Evolutionary conservation across 2,329 filamentous ascomycete species (phyloP).

Genomic region (Fusarium sp.): DNA sequence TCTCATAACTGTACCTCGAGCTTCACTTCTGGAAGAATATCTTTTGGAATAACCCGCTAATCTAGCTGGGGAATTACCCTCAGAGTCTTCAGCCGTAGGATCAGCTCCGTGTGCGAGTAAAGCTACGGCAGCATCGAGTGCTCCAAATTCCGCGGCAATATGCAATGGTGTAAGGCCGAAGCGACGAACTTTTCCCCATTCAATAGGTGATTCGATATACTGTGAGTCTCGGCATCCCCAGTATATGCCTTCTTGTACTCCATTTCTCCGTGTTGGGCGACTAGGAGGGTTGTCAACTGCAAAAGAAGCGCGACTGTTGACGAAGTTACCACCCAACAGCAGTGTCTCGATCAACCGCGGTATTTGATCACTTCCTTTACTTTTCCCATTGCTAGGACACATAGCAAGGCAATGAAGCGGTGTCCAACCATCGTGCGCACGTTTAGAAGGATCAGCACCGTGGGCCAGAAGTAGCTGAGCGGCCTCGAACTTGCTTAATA

Average conservation of each 20-base stretch:
- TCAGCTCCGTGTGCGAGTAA: not conserved
- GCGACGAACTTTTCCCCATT: not conserved
- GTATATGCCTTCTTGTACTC: accelerated
- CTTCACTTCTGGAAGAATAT: accelerated
- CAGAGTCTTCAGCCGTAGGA: not conserved
- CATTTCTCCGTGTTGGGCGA: not conserved
- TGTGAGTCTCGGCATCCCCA: not conserved
- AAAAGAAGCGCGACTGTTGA: not conserved
- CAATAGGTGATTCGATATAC: not conserved
- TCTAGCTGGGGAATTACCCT: not conserved
- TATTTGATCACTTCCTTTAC: not conserved
- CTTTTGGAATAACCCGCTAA: not conserved
- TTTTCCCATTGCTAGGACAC: not conserved
- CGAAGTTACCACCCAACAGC: not conserved
- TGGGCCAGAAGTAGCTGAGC: not conserved
- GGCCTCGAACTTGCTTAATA: not conserved
- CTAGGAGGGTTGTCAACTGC: not conserved
- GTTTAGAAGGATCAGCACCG: not conserved
- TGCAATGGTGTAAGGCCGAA: not conserved
- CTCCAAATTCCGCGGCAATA: not conserved
- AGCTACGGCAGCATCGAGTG: not conserved
- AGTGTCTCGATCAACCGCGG: not conserved
- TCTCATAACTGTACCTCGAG: not conserved
- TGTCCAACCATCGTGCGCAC: not conserved
- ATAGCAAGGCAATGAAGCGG: not conserved